Conservation (phyloP, 148 eudicot species). For the Suaeda aralocaspica region DNA sequence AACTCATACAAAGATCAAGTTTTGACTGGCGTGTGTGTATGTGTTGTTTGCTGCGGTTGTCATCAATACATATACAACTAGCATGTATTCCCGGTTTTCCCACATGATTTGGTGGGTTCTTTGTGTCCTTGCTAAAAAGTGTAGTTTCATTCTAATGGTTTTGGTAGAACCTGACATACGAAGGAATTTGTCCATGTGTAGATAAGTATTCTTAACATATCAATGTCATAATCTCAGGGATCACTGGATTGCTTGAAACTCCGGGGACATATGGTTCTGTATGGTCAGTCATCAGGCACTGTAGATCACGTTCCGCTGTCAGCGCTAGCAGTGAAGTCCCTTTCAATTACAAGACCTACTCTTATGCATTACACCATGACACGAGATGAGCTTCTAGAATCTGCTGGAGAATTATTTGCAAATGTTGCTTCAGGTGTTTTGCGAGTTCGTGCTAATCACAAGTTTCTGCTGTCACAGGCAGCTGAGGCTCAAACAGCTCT, state of each 20-base stretch:
- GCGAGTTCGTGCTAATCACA: constrained; percentile 68
- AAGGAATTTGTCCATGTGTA: background rate
- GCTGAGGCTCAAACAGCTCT: constrained; percentile 83
- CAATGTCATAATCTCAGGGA: constrained; percentile 41
- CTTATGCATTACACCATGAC: constrained; percentile 51
- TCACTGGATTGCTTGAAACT: constrained; percentile 71
- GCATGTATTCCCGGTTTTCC: background rate
- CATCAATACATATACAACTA: background rate
- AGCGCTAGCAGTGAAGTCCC: constrained; percentile 58
- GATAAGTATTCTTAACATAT: background rate
- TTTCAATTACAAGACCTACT: constrained; percentile 63
- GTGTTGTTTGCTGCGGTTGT: background rate
- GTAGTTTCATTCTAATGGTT: background rate
- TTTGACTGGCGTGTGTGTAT: background rate
- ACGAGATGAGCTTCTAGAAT: constrained; percentile 64
- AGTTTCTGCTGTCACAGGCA: constrained; percentile 70
- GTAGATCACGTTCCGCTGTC: constrained; percentile 69
- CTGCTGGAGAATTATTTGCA: constrained; percentile 66
- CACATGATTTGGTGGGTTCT: background rate
- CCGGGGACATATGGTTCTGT: constrained; percentile 70
- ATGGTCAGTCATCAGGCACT: constrained; percentile 70
- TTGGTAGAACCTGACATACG: background rate
- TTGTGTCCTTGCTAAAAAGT: background rate
- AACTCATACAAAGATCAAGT: background rate
- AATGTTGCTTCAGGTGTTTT: constrained; percentile 53